Percentiles rank a stretch among this genome's conserved stretches.
Evolutionary conservation across 106 monocot genomes (phyloP).

Genomic region (Dendrobium officinale): DNA sequence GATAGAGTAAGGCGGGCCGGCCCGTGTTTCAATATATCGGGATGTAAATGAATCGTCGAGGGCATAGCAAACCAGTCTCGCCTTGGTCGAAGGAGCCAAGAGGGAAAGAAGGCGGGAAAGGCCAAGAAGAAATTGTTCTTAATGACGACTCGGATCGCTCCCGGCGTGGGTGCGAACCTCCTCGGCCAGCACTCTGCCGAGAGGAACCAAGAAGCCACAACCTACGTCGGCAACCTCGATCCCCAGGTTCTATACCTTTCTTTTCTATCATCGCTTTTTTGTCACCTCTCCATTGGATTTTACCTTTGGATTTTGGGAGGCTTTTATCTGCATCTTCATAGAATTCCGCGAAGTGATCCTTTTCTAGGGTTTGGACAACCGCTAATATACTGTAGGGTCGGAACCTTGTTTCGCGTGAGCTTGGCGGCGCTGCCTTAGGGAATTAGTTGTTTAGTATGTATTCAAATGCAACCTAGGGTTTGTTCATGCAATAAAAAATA

Average conservation of each 20-base stretch:
- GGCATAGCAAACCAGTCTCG: background rate
- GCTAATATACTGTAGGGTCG: background rate
- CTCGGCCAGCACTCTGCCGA: slow-evolving; percentile 93
- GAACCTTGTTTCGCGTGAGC: background rate
- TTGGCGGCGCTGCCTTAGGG: background rate
- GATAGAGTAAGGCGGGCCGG: too few species aligned
- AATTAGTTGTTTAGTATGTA: background rate
- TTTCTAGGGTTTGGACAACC: background rate
- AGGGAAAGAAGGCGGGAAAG: background rate
- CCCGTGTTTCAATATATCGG: too few species aligned
- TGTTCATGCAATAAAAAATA: background rate
- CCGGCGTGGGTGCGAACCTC: slow-evolving; percentile 90
- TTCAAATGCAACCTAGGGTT: slow-evolving; percentile 1
- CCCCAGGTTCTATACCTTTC: slow-evolving; percentile 42
- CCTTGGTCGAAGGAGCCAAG: background rate
- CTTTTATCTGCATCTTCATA: background rate
- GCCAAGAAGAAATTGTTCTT: background rate
- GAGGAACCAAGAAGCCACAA: slow-evolving; percentile 91
- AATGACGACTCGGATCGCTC: slow-evolving; percentile 90
- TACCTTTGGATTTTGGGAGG: background rate
- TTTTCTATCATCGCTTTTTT: background rate
- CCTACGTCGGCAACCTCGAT: slow-evolving; percentile 90
- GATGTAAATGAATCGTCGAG: too few species aligned
- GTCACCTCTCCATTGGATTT: background rate
- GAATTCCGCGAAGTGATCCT: background rate